A percentile compares a stretch with the other conserved stretches of the same genome.
These are phyloP conservation scores for Iberis amara DNA, from an alignment of 441 rosid species.

Conservation along the genomic window DNA sequence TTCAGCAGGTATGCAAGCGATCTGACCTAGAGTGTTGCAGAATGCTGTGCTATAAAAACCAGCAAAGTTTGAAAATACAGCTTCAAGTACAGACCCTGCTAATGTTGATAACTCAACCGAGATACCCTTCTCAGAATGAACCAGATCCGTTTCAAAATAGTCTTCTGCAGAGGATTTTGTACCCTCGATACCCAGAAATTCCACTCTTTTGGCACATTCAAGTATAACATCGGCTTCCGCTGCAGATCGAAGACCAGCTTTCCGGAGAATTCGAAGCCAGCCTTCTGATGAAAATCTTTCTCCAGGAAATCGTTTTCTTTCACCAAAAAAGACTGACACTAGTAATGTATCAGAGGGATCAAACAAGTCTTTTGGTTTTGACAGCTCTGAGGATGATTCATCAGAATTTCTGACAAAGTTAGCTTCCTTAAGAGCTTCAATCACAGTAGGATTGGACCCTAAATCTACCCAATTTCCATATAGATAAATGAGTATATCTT, in stretches of 20 bases:
- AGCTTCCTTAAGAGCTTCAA: constrained; percentile 79
- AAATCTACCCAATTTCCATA: constrained; percentile 73
- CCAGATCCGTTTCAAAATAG: constrained; percentile 53
- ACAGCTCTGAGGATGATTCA: constrained; percentile 63
- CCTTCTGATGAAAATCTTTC: constrained; percentile 82
- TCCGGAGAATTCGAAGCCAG: constrained; percentile 87
- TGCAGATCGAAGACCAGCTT: constrained; percentile 75
- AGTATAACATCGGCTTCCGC: constrained; percentile 78
- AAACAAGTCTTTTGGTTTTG: constrained; percentile 76
- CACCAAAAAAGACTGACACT: constrained; percentile 80
- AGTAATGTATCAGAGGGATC: constrained; percentile 86
- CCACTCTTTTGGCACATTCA: constrained; percentile 88
- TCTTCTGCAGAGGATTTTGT: constrained; percentile 46
- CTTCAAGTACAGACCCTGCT: constrained; percentile 90
- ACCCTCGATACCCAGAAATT: constrained; percentile 66
- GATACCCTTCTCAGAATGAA: constrained; percentile 47
- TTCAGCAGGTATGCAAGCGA: constrained; percentile 88
- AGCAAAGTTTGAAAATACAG: constrained; percentile 80
- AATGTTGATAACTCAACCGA: constrained; percentile 70
- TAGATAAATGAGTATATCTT: constrained; percentile 69
- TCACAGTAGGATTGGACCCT: constrained; percentile 63
- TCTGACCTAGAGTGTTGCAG: constrained; percentile 73
- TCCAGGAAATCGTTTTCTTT: constrained; percentile 89
- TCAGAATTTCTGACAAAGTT: constrained; percentile 78
- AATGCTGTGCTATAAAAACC: constrained; percentile 72